Percentiles rank a stretch among this genome's conserved stretches.
Evolutionary conservation across 176 grass and related monocot genomes (phyloP).

Genomic region (Ensete glaucum): DNA sequence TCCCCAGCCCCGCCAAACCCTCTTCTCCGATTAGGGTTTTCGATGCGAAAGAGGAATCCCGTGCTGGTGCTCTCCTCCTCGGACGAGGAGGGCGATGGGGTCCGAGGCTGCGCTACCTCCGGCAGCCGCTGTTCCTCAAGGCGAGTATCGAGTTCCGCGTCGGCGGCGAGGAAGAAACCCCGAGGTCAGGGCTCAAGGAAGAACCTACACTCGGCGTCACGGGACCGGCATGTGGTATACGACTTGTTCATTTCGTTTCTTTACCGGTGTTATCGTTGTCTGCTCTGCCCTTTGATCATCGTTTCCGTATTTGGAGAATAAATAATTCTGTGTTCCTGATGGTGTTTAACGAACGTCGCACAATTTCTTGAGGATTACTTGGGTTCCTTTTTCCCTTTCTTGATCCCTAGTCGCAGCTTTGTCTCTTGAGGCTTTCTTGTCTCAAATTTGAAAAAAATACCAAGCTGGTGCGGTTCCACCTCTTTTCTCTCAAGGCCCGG

Average conservation of each 20-base stretch:
- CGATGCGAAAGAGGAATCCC: conserved; percentile 28
- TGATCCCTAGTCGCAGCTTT: background rate
- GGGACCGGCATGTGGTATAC: background rate
- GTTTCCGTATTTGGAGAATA: background rate
- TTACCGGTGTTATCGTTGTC: background rate
- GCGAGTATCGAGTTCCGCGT: conserved; percentile 2
- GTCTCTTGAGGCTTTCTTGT: too few species aligned
- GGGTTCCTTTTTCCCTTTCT: background rate
- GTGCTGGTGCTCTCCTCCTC: conserved; percentile 24
- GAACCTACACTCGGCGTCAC: conserved; percentile 13
- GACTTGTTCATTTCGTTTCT: background rate
- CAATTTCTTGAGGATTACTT: background rate
- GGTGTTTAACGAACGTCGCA: background rate
- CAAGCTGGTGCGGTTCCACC: background rate
- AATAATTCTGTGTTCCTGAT: background rate
- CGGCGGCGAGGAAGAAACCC: conserved; percentile 23
- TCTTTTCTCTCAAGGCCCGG: background rate
- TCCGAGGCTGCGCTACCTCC: background rate
- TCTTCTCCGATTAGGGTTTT: background rate
- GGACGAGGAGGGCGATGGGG: conserved; percentile 18
- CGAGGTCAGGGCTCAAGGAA: conserved; percentile 17
- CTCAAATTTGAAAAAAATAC: background rate
- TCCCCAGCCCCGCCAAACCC: background rate
- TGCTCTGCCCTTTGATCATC: background rate
- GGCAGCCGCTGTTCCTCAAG: conserved; percentile 2